Percentiles rank a stretch among this genome's conserved stretches.
phyloP scores from a whole-genome alignment of 169 alveolate species.

The Plasmodium cynomolgi region DNA sequence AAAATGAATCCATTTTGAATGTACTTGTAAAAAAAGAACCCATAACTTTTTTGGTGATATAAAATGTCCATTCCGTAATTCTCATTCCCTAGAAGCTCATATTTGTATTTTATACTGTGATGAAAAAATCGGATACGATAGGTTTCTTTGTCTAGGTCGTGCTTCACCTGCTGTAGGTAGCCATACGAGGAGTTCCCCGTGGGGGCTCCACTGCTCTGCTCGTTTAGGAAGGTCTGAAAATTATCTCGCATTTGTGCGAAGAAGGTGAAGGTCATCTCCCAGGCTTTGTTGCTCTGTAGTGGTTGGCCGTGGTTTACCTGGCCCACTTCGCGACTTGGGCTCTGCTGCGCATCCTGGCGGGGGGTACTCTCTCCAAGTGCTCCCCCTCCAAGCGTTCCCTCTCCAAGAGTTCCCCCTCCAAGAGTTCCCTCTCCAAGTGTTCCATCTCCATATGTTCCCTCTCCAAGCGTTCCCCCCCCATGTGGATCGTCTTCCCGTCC shows the following conservation, averaged over 20 bases:
- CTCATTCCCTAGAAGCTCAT: background rate
- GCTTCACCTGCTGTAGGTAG: background rate
- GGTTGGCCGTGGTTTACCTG: background rate
- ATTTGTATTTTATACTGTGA: conserved; percentile 21
- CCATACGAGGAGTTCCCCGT: background rate
- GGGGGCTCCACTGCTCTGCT: background rate
- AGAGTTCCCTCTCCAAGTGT: no score
- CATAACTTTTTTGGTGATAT: conserved; percentile 4
- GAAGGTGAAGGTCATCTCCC: background rate
- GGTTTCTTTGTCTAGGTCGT: background rate
- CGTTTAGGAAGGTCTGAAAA: background rate
- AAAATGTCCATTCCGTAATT: conserved; percentile 21
- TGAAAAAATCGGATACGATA: conserved; percentile 26
- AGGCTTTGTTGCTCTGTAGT: background rate
- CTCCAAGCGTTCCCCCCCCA: no score
- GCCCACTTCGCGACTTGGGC: background rate
- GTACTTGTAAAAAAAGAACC: conserved; percentile 38
- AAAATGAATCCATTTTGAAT: conserved; percentile 11
- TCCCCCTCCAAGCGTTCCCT: no score
- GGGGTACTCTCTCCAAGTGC: background rate
- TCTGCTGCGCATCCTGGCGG: background rate
- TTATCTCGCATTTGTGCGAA: conserved; percentile 22
- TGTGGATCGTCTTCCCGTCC: background rate
- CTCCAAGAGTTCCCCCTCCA: no score
- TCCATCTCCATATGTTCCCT: no score